Base-by-base conservation (phyloP, 2,329 filamentous ascomycete species). In the Aspergillus spinulosporus region DNA sequence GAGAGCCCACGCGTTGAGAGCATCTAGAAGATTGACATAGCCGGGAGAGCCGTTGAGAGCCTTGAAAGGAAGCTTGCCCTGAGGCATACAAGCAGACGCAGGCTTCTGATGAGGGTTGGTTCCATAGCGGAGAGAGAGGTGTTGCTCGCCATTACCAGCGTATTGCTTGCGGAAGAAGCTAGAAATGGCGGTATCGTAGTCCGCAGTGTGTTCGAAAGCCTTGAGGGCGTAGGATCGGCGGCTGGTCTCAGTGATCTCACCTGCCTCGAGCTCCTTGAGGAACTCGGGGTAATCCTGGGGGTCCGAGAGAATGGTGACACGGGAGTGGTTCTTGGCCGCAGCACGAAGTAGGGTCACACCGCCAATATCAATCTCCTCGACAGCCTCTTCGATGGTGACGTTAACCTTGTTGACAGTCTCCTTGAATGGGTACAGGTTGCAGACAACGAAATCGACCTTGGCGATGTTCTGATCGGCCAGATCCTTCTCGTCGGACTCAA, bases 391-490 rank as follows among this genome's bases (percentile, higher is more conserved):
- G 61, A 99, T 90, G 59, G 93, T 97, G 69, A 99, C 94, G 70
- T 96, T 96, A 80, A 95, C 87, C 83, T 97, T 96, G 68, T 92
- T 89, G 66, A 99, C 87, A 32, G 94, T 99, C 74, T 97, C 92
- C 81, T 97, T 97, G 86, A 99, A 99, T 9, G 94, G 94, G 77
- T 99, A 97, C 54, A 99, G 84, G 80, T 99, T 99, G 88, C 94
- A 97, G 73, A 99, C 88, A 67, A 96, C 91, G 68, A 88, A 96
- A 83, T 96, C 91, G 58, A 96, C 91, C 80, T 96, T 96, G 80
- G 89, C 84, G 74, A 96, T 96, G 78, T 92, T 94, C 79, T 96
- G 91, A 75, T 94, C 89, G 50, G 90, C 91, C 49, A 99, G 87
- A 72, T 99, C 94, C 78, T 96, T 95, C 79, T 97, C 91, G 77